These are phyloP conservation scores for Gaeumannomyces tritici DNA, from an alignment of 2,329 filamentous ascomycete species.

Conservation along the genomic window DNA sequence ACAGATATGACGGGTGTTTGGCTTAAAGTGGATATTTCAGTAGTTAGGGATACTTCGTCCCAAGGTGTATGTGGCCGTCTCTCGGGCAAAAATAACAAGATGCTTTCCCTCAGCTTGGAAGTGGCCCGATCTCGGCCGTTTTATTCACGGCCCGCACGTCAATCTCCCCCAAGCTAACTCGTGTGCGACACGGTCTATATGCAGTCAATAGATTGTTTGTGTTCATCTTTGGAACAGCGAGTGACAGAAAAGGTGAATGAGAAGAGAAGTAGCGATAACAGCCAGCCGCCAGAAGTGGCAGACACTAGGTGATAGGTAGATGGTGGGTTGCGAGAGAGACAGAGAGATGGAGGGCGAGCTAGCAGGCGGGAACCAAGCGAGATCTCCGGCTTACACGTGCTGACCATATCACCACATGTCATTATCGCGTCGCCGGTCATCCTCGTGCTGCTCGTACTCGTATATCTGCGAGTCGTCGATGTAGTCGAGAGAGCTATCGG, in stretches of 20 bases:
- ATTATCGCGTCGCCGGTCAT: conserved; percentile 10
- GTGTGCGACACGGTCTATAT: neutral
- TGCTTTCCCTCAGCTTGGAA: neutral
- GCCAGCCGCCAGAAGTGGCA: neutral
- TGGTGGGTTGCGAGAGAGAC: neutral
- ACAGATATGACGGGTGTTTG: neutral
- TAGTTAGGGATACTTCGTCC: neutral
- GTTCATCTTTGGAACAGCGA: neutral
- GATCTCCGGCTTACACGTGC: no score
- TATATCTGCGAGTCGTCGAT: conserved; percentile 23
- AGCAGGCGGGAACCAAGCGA: no score
- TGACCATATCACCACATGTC: conserved; percentile 15
- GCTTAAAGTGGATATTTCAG: no score
- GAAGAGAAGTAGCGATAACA: neutral
- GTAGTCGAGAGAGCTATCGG: conserved; percentile 17
- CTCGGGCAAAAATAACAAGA: neutral
- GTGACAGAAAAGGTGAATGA: neutral
- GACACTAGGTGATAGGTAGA: neutral
- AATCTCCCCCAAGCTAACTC: neutral
- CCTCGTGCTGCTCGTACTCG: conserved; percentile 12
- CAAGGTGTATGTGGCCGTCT: neutral
- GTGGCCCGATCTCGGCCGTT: neutral
- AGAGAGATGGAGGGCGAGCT: neutral
- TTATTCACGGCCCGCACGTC: neutral
- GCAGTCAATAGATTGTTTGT: neutral